These are phyloP conservation scores for Pulveroboletus sp. DNA, from an alignment of 768 basidiomycete genomes.

Conservation along the genomic window DNA sequence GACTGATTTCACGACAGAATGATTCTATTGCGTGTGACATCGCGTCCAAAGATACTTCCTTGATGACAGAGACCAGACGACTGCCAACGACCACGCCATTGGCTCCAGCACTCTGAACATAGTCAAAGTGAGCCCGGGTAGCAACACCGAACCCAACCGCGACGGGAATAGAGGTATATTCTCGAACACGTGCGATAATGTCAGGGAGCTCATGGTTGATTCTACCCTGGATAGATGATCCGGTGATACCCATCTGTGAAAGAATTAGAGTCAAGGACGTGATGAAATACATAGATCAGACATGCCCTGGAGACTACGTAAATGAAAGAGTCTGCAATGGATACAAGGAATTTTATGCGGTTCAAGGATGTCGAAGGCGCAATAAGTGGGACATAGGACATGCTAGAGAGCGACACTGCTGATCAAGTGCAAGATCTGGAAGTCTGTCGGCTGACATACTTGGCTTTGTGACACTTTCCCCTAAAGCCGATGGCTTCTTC, in stretches of 20 bases:
- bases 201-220: slow-evolving; percentile 78
- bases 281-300: background rate
- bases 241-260: slow-evolving; percentile 93
- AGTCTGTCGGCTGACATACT: slow-evolving; percentile 46
- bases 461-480: slow-evolving; percentile 73
- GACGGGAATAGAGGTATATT: slow-evolving; percentile 74
- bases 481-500: slow-evolving; percentile 93
- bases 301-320: slow-evolving; percentile 95
- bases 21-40: slow-evolving; percentile 54
- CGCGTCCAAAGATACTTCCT: slow-evolving; percentile 48
- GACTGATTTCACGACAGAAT: slow-evolving; percentile 68
- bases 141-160: slow-evolving; percentile 98
- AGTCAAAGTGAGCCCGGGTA: slow-evolving; percentile 82
- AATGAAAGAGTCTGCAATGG: slow-evolving; percentile 95
- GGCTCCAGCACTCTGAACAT: slow-evolving; percentile 81
- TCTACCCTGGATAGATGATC: slow-evolving; percentile 68
- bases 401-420: slow-evolving; percentile 39
- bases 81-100: slow-evolving; percentile 95
- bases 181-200: slow-evolving; percentile 77
- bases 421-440: background rate
- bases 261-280: slow-evolving; percentile 2
- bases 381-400: slow-evolving; percentile 93
- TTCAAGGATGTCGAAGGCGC: slow-evolving; percentile 88
- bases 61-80: slow-evolving; percentile 76
- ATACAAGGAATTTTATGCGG: slow-evolving; percentile 85